A percentile compares a stretch with the other conserved stretches of the same genome.
These are phyloP conservation scores for Trichomonascaceae sp. DNA, from an alignment of 1,139 yeast species.

Conservation along the genomic window DNA sequence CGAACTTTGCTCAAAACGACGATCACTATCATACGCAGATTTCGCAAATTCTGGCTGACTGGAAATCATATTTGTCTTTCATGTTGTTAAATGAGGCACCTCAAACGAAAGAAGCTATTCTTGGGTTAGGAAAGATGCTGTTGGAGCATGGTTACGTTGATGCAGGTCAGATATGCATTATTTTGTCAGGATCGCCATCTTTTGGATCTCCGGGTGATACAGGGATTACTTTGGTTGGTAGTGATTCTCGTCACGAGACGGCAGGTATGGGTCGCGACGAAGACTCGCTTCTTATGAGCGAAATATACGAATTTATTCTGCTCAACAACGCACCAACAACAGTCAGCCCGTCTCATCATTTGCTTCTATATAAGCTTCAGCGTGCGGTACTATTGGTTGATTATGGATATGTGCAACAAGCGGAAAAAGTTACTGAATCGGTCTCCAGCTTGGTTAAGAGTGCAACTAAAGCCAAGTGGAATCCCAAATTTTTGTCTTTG, in stretches of 20 bases:
- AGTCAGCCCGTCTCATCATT: slow-evolving; percentile 39
- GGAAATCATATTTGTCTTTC: slow-evolving; percentile 32
- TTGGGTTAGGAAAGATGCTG: slow-evolving; percentile 31
- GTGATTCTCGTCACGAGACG: slow-evolving; percentile 16
- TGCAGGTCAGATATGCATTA: slow-evolving; percentile 31
- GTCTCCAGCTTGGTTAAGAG: slow-evolving; percentile 42
- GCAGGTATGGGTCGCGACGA: slow-evolving; percentile 31
- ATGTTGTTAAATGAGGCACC: slow-evolving; percentile 30
- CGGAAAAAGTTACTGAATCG: slow-evolving; percentile 55
- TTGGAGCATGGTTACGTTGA: slow-evolving; percentile 26
- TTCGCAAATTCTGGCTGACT: slow-evolving; percentile 21
- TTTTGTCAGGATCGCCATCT: slow-evolving; percentile 24
- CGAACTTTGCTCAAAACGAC: slow-evolving; percentile 11
- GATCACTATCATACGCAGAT: slow-evolving; percentile 2
- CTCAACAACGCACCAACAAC: slow-evolving; percentile 14
- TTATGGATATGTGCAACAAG: slow-evolving; percentile 48
- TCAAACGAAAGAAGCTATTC: slow-evolving; percentile 29
- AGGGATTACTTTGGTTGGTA: slow-evolving; percentile 27
- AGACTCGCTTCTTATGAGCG: slow-evolving; percentile 51
- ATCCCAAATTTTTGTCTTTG: slow-evolving; percentile 35
- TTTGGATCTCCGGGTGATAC: slow-evolving; percentile 25
- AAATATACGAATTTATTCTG: slow-evolving; percentile 61
- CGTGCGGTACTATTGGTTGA: slow-evolving; percentile 66
- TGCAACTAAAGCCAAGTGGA: slow-evolving; percentile 33
- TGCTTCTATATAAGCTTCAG: slow-evolving; percentile 49